These are phyloP conservation scores for Taiozyma sp. DNA, from an alignment of 1,139 yeast genomes.

Conservation along the genomic window DNA sequence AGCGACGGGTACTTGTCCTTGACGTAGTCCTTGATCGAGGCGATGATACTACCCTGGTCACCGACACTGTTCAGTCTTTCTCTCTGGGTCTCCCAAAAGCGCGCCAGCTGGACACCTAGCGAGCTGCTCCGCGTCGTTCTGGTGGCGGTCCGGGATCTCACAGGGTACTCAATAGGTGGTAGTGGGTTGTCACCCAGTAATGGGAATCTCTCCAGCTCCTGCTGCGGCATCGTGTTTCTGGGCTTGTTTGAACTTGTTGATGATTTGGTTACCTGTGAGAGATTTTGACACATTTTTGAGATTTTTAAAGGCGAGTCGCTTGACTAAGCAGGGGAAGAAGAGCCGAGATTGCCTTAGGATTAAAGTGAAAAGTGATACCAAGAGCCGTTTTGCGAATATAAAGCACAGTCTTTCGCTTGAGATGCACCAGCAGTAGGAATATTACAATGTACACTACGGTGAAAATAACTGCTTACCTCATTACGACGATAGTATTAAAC, in stretches of 20 bases:
- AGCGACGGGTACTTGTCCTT: conserved; percentile 16
- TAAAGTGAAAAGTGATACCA: no score
- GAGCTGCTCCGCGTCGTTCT: conserved; percentile 2
- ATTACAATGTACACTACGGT: no score
- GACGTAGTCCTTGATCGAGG: conserved; percentile 17
- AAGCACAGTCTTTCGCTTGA: no score
- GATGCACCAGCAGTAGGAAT: no score
- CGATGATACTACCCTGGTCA: conserved; percentile 10
- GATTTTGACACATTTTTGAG: not conserved
- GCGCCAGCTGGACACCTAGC: not conserved
- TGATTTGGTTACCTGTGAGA: not conserved
- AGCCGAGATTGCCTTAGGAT: not conserved
- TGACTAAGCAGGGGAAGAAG: not conserved
- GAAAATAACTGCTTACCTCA: no score
- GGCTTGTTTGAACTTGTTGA: not conserved
- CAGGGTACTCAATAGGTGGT: not conserved
- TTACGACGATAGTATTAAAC: not conserved
- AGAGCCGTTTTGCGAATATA: no score
- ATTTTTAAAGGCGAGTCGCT: not conserved
- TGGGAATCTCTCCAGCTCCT: not conserved
- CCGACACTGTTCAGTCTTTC: conserved; percentile 1
- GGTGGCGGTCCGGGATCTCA: not conserved
- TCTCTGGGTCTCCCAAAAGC: not conserved
- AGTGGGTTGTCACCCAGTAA: not conserved
- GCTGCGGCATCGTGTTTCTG: not conserved